These are phyloP conservation scores for Verticillium nubilum DNA, from an alignment of 2,329 filamentous ascomycete genomes.

Conservation along the genomic window DNA sequence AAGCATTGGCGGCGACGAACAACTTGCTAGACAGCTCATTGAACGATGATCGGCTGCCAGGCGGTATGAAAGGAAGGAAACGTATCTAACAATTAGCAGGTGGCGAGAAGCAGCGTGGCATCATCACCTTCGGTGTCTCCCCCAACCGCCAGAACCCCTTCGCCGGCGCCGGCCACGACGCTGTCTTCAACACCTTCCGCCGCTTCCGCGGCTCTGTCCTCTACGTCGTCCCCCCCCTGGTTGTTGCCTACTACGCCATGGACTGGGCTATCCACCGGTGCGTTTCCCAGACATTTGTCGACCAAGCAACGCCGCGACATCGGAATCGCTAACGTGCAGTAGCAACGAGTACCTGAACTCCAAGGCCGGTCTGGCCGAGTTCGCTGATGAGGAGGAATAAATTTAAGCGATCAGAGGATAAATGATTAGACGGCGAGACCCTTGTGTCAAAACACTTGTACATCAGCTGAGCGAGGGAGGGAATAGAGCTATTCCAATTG, in stretches of 20 bases:
- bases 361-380: conserved; percentile 63
- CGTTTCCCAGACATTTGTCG: conserved; percentile 21
- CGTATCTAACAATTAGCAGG: conserved; percentile 29
- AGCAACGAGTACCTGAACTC: conserved; percentile 82
- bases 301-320: neutral
- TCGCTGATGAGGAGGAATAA: conserved; percentile 34
- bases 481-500: conserved; percentile 24
- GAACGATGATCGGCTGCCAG: neutral
- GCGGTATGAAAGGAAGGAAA: too few relatives aligned
- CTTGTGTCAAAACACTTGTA: conserved; percentile 28
- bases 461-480: conserved; percentile 20
- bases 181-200: conserved; percentile 94
- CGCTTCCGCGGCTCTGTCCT: conserved; percentile 81
- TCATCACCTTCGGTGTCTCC: conserved; percentile 69
- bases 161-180: conserved; percentile 70
- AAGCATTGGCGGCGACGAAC: neutral
- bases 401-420: conserved; percentile 3
- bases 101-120: conserved; percentile 56
- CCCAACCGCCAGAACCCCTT: conserved; percentile 86
- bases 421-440: conserved; percentile 26
- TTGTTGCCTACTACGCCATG: conserved; percentile 77
- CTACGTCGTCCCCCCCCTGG: conserved; percentile 77
- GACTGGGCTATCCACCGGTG: conserved; percentile 90
- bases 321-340: neutral
- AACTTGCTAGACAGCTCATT: neutral